Base-by-base conservation (phyloP, 1,284 basidiomycete genomes). In the Puccinia hordei region DNA sequence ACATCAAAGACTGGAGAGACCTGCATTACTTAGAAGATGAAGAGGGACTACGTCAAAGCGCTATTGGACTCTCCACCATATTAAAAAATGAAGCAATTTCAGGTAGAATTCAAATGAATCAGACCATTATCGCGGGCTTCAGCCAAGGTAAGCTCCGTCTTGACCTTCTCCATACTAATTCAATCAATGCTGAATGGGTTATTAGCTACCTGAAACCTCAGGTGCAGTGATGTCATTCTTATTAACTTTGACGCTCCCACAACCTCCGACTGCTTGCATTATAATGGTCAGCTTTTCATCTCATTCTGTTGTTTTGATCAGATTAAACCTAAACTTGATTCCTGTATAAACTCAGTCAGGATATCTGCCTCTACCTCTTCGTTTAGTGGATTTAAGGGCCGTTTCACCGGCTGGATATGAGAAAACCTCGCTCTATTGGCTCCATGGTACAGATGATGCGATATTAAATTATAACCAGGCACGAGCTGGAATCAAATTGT, bases 1-100 rank as follows among this genome's bases (percentile, higher is more conserved):
- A 74, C 49, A 65, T 75, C 35, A 75, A 61, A 63, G 57, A 75
- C 59, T 75, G 73, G 73, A 24, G 55, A 59, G 73, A 75, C 59
- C 63, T 75, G 10, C 41, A 75, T 44, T 65, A 59, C 61, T 65
- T 75, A 49, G 73, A 75, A 51, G 73, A 75, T 51, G 73, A 75
- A 51, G 73, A 75, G 22, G 73, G 73, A 27, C 46, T 63, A 13
- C 38, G 59, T 13, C 53, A 75, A 27, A 75, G 73, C 59, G 30
- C 22, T 13, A 75, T 75, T 22, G 57, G 57, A 27, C 59, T 75
- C 24, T 75, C 41, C 6, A 63, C 35, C 17, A 65, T 75, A 19
- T 24, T 75, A 35, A 63, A 61, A 30, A 53, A 65, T 30, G 41
- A 61, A 49, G 63, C 49, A 22, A 22, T 49, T 49, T 6, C 41